Percentiles rank a stretch among this genome's conserved stretches.
These are phyloP conservation scores for Sisymbrium altissimum DNA, from an alignment of 345 rosid species.

Conservation along the genomic window DNA sequence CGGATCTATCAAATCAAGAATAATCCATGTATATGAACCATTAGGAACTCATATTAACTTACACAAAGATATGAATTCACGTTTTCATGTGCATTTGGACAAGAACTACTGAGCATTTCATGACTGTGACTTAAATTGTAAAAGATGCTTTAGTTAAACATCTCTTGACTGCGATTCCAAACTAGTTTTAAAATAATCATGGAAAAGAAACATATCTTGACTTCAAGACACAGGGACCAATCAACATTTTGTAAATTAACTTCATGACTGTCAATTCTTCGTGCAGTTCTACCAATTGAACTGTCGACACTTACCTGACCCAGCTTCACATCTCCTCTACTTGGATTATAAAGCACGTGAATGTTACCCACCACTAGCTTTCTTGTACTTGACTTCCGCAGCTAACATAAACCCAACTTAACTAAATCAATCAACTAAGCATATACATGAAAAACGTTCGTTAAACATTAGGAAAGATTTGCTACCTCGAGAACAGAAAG, in stretches of 20 bases:
- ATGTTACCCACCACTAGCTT: slow-evolving; percentile 67
- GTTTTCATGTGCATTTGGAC: not conserved
- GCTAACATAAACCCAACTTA: slow-evolving; percentile 46
- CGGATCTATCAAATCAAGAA: slow-evolving; percentile 39
- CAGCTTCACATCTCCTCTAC: slow-evolving; percentile 71
- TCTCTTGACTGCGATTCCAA: not conserved
- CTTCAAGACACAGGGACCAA: slow-evolving; percentile 1
- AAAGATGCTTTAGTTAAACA: not conserved
- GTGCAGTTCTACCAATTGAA: not conserved
- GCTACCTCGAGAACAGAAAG: slow-evolving; percentile 73
- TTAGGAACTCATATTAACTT: too few relatives aligned
- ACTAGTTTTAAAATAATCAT: too few relatives aligned
- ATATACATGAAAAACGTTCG: not conserved
- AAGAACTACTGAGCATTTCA: too few relatives aligned
- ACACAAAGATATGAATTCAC: too few relatives aligned
- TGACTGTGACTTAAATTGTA: not conserved
- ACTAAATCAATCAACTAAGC: slow-evolving; percentile 37
- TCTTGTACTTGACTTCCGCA: slow-evolving; percentile 48
- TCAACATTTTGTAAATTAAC: slow-evolving; percentile 6
- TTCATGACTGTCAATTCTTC: not conserved
- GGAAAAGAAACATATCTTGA: not conserved
- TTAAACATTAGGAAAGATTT: not conserved
- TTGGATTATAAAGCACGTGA: slow-evolving; percentile 68
- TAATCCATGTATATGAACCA: not conserved
- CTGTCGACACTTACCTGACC: slow-evolving; percentile 56